Evolutionary conservation across 2,329 filamentous ascomycete genomes (phyloP), one percentile per base, ranked within the genome.

Genomic region (Arthroderma sp.): DNA sequence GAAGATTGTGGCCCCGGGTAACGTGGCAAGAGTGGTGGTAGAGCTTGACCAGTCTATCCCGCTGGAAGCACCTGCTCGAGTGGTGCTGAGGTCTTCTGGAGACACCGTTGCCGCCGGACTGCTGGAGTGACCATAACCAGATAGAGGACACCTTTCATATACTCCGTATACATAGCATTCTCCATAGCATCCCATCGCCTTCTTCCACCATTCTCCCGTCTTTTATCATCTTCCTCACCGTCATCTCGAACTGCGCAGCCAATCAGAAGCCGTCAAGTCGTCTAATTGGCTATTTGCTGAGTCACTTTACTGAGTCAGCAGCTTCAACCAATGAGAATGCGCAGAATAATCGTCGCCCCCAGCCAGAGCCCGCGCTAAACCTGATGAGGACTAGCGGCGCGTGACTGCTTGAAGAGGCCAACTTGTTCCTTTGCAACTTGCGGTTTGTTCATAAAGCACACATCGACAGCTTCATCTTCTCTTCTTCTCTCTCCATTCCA

Each of bases 61-160:
- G 15, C 71, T 97, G 51, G 93, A 96, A 71, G 79, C 80, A 15
- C 88, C 87, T 0, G 84, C 85, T 62, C 80, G 89, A 63, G 82
- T 98, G 47, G 87, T 97, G 28, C 73, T 98, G 55, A 79, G 93
- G 60, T 83, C 83, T 62, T 83, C 83, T 55, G 93, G 93, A 1
- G 81, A 86, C 63, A 97, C 93, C 1, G 80, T 97, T 59, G 93
- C 89, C 9, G 90, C 91, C 38, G 93, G 93, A 1, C 74, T 95
- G 61, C 72, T 97, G 64, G 91, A 95, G 68, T 85, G 74, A 15
- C 9, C 41, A 9, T 47, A 21, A 19, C 41, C 23, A 1, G 9
- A 28, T 25, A 47, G 39, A 49, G 21, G 43, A 49, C 43, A 49
- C 21, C 21, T 31, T 49, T 49, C 47, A 51, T n/a, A n/a, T n/a